Base-by-base conservation (phyloP, 495 filamentous ascomycete species). In the Aspergillus taichungensis region DNA sequence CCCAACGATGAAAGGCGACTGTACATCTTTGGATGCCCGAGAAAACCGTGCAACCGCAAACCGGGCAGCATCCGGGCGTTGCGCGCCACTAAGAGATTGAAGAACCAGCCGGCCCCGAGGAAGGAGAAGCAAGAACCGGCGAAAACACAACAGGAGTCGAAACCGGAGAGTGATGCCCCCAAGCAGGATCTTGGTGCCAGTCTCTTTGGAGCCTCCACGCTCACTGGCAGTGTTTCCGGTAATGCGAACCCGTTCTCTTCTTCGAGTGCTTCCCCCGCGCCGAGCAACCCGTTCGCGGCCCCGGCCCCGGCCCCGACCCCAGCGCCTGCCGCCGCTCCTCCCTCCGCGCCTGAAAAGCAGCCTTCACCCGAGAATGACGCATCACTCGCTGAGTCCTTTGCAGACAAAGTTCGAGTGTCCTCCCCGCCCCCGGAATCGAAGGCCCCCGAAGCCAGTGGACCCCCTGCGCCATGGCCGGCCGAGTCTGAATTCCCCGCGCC, bases 1-100 rank as follows among this genome's bases (percentile, higher is more conserved):
- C 85, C 86, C 13, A 79, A 79, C 18, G 83, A 97, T 59, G 88
- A 96, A 58, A 70, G 92, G 42, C 76, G 91, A 36, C 57, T 97
- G 33, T 96, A 95, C 55, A 67, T 97, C 8, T 89, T 89, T 56
- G 73, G 74, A 34, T 99, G 92, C 60, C 74, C 76, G 42, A 71
- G 78, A 42, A 91, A 87, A 60, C 69, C 79, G 13, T 99, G 92
- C 60, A 79, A 86, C 59, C 73, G 87, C 37, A 91, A 89, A 59
- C 78, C 82, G 29, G 92, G 92, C 3, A 86, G 81, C 43, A 74
- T 94, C 18, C 71, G 87, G 38, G 84, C 76, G 1, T 60, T 94
- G 18, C 70, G 91, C 43, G 82, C 78, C 5, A 68, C 83, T 5
- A 73, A 77, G 42, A 71, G 65, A 49, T 39, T 66, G 34, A 61